These are phyloP conservation scores for Candida quercuum DNA, from an alignment of 805 yeast genomes.

Conservation along the genomic window DNA sequence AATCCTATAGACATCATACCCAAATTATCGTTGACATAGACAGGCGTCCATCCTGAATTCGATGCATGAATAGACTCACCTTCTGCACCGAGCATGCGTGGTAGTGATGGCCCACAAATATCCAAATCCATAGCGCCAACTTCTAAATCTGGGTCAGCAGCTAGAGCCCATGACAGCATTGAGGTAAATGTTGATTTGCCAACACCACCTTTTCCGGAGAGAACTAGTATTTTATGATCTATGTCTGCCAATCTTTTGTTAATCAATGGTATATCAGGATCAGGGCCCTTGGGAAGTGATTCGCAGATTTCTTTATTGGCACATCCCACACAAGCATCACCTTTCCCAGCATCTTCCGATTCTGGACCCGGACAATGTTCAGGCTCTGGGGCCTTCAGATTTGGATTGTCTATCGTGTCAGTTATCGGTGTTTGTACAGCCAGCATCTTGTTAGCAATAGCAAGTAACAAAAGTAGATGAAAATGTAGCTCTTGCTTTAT, in stretches of 20 bases:
- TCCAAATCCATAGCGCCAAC: conserved; percentile 97
- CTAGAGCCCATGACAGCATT: conserved; percentile 94
- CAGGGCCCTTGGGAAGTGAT: conserved; percentile 88
- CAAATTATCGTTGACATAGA: conserved; percentile 88
- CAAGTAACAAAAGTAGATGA: too few relatives aligned
- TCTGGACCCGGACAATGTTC: conserved; percentile 99
- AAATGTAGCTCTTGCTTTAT: too few relatives aligned
- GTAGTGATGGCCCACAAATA: conserved; percentile 96
- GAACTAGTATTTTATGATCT: conserved; percentile 77
- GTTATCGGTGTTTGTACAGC: conserved; percentile 15
- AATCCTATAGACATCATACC: conserved; percentile 95
- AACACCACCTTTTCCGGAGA: conserved; percentile 93
- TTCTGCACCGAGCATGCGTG: conserved; percentile 88
- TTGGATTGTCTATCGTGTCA: conserved; percentile 13
- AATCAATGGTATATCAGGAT: conserved; percentile 82
- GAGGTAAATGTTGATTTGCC: conserved; percentile 96
- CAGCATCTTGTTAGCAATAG: conserved; percentile 4
- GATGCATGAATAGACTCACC: conserved; percentile 86
- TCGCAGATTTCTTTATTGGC: conserved; percentile 90
- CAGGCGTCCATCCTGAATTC: conserved; percentile 94
- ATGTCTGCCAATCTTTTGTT: conserved; percentile 57
- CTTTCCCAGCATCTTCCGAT: conserved; percentile 87
- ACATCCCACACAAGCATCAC: conserved; percentile 92
- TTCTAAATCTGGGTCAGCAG: conserved; percentile 61
- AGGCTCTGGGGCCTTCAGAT: conserved; percentile 70